phyloP scores from a whole-genome alignment of 495 filamentous ascomycete genomes.

The Trypethelium eluteriae region DNA sequence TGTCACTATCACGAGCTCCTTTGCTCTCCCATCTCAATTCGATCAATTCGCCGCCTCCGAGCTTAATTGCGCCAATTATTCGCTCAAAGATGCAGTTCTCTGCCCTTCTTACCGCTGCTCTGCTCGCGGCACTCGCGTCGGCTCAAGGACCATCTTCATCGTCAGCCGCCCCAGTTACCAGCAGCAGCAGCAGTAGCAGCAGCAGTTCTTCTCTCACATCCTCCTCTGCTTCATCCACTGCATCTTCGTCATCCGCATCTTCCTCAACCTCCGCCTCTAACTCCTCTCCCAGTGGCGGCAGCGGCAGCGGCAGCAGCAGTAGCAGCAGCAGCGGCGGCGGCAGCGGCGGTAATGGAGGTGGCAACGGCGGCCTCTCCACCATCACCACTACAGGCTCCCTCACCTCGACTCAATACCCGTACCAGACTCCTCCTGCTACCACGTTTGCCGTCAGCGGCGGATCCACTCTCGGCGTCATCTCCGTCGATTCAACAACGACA shows the following conservation, averaged over 20 bases:
- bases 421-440: not conserved
- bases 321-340: not conserved
- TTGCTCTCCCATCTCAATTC: not conserved
- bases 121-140: not conserved
- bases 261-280: not conserved
- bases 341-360: not conserved
- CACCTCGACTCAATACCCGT: not conserved
- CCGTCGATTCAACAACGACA: not conserved
- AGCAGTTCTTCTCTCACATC: not conserved
- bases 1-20: not conserved
- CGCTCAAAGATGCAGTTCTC: conserved; percentile 1
- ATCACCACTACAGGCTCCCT: not conserved
- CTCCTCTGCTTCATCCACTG: not conserved
- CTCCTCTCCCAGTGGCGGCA: conserved; percentile 9
- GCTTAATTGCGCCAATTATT: not conserved
- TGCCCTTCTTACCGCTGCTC: not conserved
- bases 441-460: not conserved
- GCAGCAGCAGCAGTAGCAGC: not conserved
- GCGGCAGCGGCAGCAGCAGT: not conserved
- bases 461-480: not conserved
- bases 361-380: not conserved
- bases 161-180: conserved; percentile 1
- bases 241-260: not conserved
- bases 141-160: conserved; percentile 8
- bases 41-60: not conserved